Evolutionary conservation across 306 rosid genomes (phyloP).

Genomic region (Begonia fuchsioides): DNA sequence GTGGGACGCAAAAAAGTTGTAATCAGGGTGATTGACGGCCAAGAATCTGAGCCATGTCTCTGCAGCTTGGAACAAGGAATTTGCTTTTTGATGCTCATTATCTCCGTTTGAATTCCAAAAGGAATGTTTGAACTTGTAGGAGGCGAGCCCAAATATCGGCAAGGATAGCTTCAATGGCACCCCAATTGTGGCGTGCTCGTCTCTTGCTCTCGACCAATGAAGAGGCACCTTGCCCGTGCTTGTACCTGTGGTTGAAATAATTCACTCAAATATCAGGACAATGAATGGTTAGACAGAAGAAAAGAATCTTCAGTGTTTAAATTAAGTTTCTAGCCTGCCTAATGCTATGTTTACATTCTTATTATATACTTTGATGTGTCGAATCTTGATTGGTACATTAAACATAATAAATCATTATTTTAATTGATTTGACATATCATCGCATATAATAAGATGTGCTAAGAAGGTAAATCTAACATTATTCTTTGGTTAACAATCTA

Average conservation of each 20-base stretch:
- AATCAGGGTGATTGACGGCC: slow-evolving; percentile 68
- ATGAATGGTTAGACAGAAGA: not conserved
- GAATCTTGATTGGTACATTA: too few relatives aligned
- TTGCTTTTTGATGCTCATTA: slow-evolving; percentile 44
- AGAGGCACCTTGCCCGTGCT: slow-evolving; percentile 32
- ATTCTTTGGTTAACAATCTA: too few relatives aligned
- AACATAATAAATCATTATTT: too few relatives aligned
- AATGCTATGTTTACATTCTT: too few relatives aligned
- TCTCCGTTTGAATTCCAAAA: slow-evolving; percentile 59
- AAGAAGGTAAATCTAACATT: too few relatives aligned
- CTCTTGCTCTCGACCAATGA: slow-evolving; percentile 28
- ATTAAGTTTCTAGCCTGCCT: too few relatives aligned
- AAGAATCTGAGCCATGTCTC: slow-evolving; percentile 57
- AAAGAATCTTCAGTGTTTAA: not conserved
- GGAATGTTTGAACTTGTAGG: slow-evolving; percentile 51
- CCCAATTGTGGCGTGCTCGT: slow-evolving; percentile 15
- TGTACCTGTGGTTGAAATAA: slow-evolving; percentile 37
- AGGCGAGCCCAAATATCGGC: slow-evolving; percentile 73
- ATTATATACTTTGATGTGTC: too few relatives aligned
- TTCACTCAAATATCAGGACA: too few relatives aligned
- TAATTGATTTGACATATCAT: too few relatives aligned
- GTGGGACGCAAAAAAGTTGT: slow-evolving; percentile 46
- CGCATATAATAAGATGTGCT: too few relatives aligned
- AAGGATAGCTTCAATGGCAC: slow-evolving; percentile 35
- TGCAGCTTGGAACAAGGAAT: slow-evolving; percentile 50